Evolutionary conservation across 2,329 filamentous ascomycete genomes (phyloP).

Genomic region (Ciborinia camelliae): DNA sequence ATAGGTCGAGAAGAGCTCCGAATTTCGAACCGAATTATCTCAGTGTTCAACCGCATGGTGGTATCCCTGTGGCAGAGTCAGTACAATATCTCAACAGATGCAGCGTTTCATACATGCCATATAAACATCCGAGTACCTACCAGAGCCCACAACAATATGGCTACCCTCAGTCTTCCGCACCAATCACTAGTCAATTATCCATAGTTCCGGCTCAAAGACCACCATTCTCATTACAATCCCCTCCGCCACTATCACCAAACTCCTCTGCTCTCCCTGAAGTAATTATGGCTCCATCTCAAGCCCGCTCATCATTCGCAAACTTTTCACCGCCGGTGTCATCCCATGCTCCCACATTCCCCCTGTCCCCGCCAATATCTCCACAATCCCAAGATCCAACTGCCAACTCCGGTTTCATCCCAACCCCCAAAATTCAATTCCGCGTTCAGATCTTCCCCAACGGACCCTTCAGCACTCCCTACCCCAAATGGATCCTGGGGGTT

Average conservation of each 20-base stretch:
- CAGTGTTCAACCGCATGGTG: not conserved
- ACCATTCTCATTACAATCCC: not conserved
- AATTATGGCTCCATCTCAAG: not conserved
- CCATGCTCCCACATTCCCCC: not conserved
- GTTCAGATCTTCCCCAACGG: not conserved
- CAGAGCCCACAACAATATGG: not conserved
- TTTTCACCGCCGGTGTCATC: not conserved
- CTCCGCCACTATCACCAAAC: not conserved
- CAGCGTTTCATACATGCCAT: not conserved
- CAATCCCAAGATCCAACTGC: too few relatives aligned
- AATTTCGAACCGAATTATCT: not conserved
- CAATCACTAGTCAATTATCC: too few relatives aligned
- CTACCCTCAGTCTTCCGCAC: not conserved
- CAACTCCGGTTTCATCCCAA: not conserved
- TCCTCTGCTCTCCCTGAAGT: not conserved
- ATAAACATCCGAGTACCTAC: not conserved
- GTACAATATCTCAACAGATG: not conserved
- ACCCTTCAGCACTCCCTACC: not conserved
- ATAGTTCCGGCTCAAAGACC: too few relatives aligned
- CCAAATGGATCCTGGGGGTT: not conserved
- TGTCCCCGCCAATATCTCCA: not conserved
- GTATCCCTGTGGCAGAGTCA: not conserved
- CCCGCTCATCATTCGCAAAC: not conserved
- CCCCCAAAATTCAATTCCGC: not conserved
- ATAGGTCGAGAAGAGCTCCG: not conserved